Evolutionary conservation across 202 grass and related monocot genomes (phyloP).

Genomic region (Schoenoplectus triqueter): DNA sequence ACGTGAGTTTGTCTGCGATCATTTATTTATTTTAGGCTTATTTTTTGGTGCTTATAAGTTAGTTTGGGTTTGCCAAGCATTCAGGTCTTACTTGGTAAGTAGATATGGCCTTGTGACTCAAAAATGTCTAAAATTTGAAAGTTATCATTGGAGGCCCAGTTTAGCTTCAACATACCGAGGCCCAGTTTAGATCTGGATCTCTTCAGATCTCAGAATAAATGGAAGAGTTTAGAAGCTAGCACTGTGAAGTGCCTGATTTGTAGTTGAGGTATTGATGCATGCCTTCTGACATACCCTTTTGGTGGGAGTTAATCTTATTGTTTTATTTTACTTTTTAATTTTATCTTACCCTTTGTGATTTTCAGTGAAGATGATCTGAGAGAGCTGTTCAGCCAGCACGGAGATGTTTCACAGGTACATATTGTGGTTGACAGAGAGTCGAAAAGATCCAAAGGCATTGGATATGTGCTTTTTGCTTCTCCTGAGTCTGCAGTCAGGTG

Average conservation of each 20-base stretch:
- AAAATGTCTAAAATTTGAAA: not conserved
- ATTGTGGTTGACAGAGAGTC: slow-evolving; percentile 83
- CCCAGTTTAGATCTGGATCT: not conserved
- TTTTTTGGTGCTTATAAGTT: not conserved
- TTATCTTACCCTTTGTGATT: slow-evolving; percentile 10
- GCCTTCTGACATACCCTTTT: not conserved
- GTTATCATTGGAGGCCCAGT: not conserved
- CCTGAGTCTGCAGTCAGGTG: slow-evolving; percentile 91
- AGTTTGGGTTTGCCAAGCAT: slow-evolving; percentile 26
- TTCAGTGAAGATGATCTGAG: slow-evolving; percentile 87
- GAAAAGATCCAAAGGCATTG: slow-evolving; percentile 80
- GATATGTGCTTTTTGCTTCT: slow-evolving; percentile 84
- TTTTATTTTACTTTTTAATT: slow-evolving; percentile 22
- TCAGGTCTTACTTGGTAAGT: not conserved
- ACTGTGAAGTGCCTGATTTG: not conserved
- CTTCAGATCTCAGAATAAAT: not conserved
- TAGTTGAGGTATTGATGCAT: not conserved
- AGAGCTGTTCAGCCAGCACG: slow-evolving; percentile 70
- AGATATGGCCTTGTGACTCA: not conserved
- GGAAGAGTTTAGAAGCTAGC: not conserved
- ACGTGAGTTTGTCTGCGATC: slow-evolving; percentile 53
- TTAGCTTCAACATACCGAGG: not conserved
- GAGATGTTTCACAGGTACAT: slow-evolving; percentile 79
- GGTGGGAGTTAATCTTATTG: slow-evolving; percentile 18
- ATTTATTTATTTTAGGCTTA: not conserved